Evolutionary conservation across 306 rosid genomes (phyloP).

Genomic region (Carpinus fangiana): DNA sequence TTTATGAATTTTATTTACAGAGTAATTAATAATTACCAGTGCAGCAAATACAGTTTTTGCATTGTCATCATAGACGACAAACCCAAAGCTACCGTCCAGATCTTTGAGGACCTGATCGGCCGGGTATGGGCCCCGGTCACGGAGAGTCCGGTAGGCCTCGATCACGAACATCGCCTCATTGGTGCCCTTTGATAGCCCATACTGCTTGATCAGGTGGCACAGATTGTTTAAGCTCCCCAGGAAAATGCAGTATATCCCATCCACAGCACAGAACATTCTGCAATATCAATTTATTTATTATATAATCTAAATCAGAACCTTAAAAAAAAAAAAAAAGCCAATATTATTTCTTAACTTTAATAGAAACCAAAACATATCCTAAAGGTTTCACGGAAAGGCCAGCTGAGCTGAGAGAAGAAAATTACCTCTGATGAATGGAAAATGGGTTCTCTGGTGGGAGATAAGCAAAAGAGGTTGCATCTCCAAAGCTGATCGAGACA

Average conservation of each 20-base stretch:
- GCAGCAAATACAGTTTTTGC: conserved; percentile 72
- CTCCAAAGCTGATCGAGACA: conserved; percentile 58
- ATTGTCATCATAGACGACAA: conserved; percentile 67
- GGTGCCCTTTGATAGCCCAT: conserved; percentile 69
- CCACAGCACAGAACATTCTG: conserved; percentile 88
- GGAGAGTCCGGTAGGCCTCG: conserved; percentile 81
- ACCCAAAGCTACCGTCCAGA: conserved; percentile 83
- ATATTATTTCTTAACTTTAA: too few relatives aligned
- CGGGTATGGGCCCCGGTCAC: conserved; percentile 90
- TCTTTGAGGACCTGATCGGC: conserved; percentile 93
- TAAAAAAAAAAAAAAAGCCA: too few relatives aligned
- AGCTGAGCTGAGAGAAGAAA: too few relatives aligned
- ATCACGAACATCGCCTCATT: conserved; percentile 78
- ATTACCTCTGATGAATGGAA: conserved; percentile 47
- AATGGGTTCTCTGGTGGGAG: conserved; percentile 36
- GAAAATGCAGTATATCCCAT: conserved; percentile 75
- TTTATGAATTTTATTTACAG: neutral
- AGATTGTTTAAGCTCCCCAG: conserved; percentile 68
- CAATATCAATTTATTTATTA: conserved; percentile 1
- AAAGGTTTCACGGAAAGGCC: too few relatives aligned
- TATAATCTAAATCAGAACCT: too few relatives aligned
- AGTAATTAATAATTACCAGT: conserved; percentile 39
- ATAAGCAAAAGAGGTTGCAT: conserved; percentile 55
- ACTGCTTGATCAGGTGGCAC: conserved; percentile 66
- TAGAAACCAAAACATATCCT: too few relatives aligned